Conservation (phyloP, 2,329 filamentous ascomycete genomes). For the Ilyonectria destructans region DNA sequence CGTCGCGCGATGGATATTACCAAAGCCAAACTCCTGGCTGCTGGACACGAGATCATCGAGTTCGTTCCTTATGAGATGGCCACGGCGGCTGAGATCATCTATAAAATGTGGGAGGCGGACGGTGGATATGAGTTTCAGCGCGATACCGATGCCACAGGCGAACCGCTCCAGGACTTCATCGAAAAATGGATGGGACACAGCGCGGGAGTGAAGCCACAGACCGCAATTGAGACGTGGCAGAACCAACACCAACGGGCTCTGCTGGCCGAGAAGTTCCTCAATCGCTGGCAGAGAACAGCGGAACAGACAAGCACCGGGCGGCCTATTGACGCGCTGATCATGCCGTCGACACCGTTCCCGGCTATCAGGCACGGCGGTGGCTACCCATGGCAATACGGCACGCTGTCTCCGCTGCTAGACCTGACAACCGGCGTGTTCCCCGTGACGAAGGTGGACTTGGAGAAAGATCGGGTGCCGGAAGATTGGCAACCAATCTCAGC, state of each 20-base stretch:
- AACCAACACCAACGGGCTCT: slow-evolving; percentile 1
- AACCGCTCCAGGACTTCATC: slow-evolving; percentile 3
- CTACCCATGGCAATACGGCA: slow-evolving; percentile 3
- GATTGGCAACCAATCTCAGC: slow-evolving; percentile 5
- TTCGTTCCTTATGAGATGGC: slow-evolving; percentile 6
- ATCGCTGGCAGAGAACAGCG: slow-evolving; percentile 4
- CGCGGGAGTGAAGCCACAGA: slow-evolving; percentile 6
- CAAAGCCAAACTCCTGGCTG: slow-evolving; percentile 5
- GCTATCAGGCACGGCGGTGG: slow-evolving; percentile 3
- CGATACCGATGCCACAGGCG: slow-evolving; percentile 3
- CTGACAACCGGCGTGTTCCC: slow-evolving; percentile 6
- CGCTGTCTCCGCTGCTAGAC: slow-evolving; percentile 3
- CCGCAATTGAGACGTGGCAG: slow-evolving; percentile 1
- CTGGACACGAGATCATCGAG: slow-evolving; percentile 4
- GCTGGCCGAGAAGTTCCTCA: slow-evolving; percentile 5
- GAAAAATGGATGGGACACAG: slow-evolving; percentile 3
- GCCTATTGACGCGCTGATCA: slow-evolving; percentile 3
- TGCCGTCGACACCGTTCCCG: slow-evolving; percentile 4
- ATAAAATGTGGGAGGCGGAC: slow-evolving; percentile 6
- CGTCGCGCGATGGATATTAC: slow-evolving; percentile 4
- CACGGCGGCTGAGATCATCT: slow-evolving; percentile 1
- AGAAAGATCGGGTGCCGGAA: slow-evolving; percentile 2
- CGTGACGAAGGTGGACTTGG: slow-evolving; percentile 5
- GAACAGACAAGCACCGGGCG: slow-evolving; percentile 1
- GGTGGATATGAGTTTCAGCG: slow-evolving; percentile 5